Evolutionary conservation across 164 flowering plant species (phyloP).

Genomic region (Stephania cephalantha): DNA sequence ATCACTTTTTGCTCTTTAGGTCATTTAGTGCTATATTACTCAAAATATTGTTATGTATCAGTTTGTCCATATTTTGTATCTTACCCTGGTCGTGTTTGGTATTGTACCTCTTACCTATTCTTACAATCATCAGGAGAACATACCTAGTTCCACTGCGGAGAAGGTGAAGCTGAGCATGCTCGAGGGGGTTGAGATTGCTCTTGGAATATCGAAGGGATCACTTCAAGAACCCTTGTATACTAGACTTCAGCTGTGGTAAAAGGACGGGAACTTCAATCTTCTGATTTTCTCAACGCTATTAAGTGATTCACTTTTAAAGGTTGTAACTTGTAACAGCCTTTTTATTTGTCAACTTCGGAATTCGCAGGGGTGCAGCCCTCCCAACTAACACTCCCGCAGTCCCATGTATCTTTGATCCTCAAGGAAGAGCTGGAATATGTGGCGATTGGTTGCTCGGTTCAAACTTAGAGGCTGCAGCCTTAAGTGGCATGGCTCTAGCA

Average conservation of each 20-base stretch:
- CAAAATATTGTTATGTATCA: background rate
- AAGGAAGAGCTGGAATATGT: slow-evolving; percentile 91
- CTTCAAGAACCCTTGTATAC: slow-evolving; percentile 64
- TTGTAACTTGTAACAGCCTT: background rate
- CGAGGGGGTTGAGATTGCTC: slow-evolving; percentile 69
- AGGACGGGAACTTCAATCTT: background rate
- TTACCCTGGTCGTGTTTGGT: too few relatives aligned
- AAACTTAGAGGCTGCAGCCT: slow-evolving; percentile 78
- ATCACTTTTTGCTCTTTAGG: background rate
- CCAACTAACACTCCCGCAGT: slow-evolving; percentile 79
- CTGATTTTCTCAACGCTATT: background rate
- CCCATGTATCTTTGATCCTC: slow-evolving; percentile 91
- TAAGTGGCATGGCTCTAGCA: slow-evolving; percentile 86
- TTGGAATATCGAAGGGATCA: slow-evolving; percentile 65
- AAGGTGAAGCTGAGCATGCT: slow-evolving; percentile 79
- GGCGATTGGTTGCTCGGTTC: slow-evolving; percentile 98
- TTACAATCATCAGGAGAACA: slow-evolving; percentile 54
- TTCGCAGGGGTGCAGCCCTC: slow-evolving; percentile 94
- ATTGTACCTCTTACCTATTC: background rate
- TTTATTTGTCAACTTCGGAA: slow-evolving; percentile 6
- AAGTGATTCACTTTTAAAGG: background rate
- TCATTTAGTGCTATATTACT: background rate
- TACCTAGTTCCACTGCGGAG: slow-evolving; percentile 74
- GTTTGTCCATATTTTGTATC: too few relatives aligned
- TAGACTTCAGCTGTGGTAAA: slow-evolving; percentile 72